Evolutionary conservation across 345 rosid genomes (phyloP), one percentile per base, ranked within the genome.

Genomic region (Rubroshorea leprosula): DNA sequence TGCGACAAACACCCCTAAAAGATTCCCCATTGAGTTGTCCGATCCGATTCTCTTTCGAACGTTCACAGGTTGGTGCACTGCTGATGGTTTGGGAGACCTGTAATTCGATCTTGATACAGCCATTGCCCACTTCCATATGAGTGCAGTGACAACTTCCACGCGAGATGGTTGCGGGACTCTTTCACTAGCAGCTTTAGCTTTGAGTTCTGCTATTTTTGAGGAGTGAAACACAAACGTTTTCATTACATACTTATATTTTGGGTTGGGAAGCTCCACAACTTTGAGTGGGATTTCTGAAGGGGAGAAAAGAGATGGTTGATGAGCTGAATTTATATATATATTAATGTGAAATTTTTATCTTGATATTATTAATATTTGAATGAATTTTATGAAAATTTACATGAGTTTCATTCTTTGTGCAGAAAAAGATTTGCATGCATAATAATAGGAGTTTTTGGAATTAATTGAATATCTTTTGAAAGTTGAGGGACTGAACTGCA

Each of bases 41-140:
- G 62, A 23, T 70, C 50, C 0, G 53, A 65, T 51, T 67, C 75
- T 55, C 1, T 41, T 55, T 21, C 81, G 74, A 20, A 80, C 35
- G 60, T 76, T 73, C 65, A 76, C 70, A 2, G 76, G 43, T 17
- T 72, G 80, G 5, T 1, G 2, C 45, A 41, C 3, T 41, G 45
- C 16, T 2, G 45, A 41, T 14, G 45, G 45, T 7, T 14, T 8
- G 9, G 9, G 16, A 8, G 16, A 41, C 45, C 45, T 11, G 2
- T 3, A 6, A 2, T 14, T 41, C 10, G 12, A 1, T 3, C 9
- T 8, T 8, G 15, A 7, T 1, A 11, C 45, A 6, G 16, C 45
- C 16, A 41, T 14, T 41, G 45, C 45, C 2, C 45, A 41, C 16
- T 41, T 41, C 45, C 45, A 41, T 14, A 41, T 6, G 12, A 41